Conservation (phyloP, 768 basidiomycete genomes). For the Podaxis rugospora region DNA sequence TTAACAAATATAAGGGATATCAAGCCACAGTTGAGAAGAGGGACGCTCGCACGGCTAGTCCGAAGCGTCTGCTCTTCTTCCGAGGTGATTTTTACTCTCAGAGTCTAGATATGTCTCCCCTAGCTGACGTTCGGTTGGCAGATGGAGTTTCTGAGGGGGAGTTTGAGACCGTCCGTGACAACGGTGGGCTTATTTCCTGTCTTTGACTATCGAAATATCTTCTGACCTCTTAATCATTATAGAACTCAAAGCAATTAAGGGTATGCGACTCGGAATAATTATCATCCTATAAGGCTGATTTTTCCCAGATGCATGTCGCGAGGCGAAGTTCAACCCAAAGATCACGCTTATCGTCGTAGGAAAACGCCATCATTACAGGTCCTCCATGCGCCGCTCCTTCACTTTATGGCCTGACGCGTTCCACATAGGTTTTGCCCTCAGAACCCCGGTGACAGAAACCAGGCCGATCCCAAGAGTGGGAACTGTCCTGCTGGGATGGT, state of each 20-base stretch:
- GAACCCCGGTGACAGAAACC: conserved; percentile 23
- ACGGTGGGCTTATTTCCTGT: conserved; percentile 15
- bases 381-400: neutral
- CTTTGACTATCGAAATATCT: conserved; percentile 13
- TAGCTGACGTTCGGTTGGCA: conserved; percentile 21
- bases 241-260: conserved; percentile 58
- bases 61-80: conserved; percentile 73
- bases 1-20: conserved; percentile 57
- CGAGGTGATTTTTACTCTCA: conserved; percentile 40
- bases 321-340: conserved; percentile 49
- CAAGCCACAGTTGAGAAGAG: conserved; percentile 50
- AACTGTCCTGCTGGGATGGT: conserved; percentile 81
- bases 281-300: neutral
- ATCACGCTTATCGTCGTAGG: conserved; percentile 82
- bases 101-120: neutral
- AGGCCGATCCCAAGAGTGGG: conserved; percentile 51
- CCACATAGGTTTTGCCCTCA: conserved; percentile 28
- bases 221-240: neutral
- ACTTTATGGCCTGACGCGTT: neutral
- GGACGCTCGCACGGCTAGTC: conserved; percentile 34
- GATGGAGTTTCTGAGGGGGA: conserved; percentile 56
- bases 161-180: conserved; percentile 42
- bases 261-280: conserved; percentile 27
- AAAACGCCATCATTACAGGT: conserved; percentile 66
- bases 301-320: conserved; percentile 53